phyloP scores from a whole-genome alignment of 805 yeast genomes.

The Myxozyma neotropica region DNA sequence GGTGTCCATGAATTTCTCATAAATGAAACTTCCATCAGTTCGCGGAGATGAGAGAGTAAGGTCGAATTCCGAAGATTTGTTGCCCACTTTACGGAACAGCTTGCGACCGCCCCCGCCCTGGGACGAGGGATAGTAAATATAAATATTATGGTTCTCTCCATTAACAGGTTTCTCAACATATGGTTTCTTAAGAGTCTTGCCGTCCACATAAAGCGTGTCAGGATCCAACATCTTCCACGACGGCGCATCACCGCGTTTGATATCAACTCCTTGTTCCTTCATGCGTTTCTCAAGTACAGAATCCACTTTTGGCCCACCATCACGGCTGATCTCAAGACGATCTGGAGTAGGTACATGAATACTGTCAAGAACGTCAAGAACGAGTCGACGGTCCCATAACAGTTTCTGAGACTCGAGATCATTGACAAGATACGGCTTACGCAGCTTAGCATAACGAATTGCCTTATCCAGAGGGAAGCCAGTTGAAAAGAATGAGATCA shows the following conservation, averaged over 20 bases:
- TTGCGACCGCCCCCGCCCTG: slow-evolving; percentile 98
- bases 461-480: slow-evolving; percentile 98
- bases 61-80: slow-evolving; percentile 95
- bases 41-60: slow-evolving; percentile 73
- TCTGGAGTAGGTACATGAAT: slow-evolving; percentile 88
- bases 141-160: slow-evolving; percentile 97
- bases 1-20: slow-evolving; percentile 95
- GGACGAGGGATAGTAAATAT: slow-evolving; percentile 81
- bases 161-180: slow-evolving; percentile 98
- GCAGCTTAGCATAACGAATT: slow-evolving; percentile 79
- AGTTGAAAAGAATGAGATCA: slow-evolving; percentile 88
- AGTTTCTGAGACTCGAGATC: slow-evolving; percentile 90
- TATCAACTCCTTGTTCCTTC: slow-evolving; percentile 60
- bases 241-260: slow-evolving; percentile 57
- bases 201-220: slow-evolving; percentile 78
- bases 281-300: slow-evolving; percentile 64
- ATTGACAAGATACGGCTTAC: slow-evolving; percentile 88
- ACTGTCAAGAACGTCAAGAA: slow-evolving; percentile 73
- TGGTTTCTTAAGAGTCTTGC: slow-evolving; percentile 75
- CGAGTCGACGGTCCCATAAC: slow-evolving; percentile 95
- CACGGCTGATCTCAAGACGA: slow-evolving; percentile 86
- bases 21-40: slow-evolving; percentile 86
- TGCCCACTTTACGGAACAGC: slow-evolving; percentile 92
- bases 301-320: slow-evolving; percentile 92
- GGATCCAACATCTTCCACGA: slow-evolving; percentile 68